Base-by-base conservation (phyloP, 208 protist species). In the Leishmania lainsoni region DNA sequence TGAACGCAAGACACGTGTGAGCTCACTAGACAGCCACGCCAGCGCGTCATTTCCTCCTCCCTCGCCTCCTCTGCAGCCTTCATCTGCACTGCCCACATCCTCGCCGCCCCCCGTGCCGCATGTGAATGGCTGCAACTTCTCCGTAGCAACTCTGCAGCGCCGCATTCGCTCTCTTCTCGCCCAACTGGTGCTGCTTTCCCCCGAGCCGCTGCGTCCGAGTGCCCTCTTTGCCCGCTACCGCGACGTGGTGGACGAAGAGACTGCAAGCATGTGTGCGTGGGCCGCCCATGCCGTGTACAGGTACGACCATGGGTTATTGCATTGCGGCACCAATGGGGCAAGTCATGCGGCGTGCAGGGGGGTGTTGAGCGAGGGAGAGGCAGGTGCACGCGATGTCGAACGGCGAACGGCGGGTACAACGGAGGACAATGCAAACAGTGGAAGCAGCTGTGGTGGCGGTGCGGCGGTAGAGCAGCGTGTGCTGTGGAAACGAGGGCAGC, bases 101-200 rank as follows among this genome's bases (percentile, higher is more conserved):
- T 74, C 70, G 48, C 70, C 70, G 48, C n/a, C 74, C 26, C 39
- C 48, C 3, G 17, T 65, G 26, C 66, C 74, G 6, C 9, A 68
- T 26, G 17, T 48, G 32, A 26, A 52, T 4, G 42, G 56, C 51
- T 22, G 58, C 32, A 39, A 39, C 58, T 16, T 66, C 54, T 69
- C 74, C 20, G 56, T 68, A 9, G 6, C 51, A 42, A 58, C 29
- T 2, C 59, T 88, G 29, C 84, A 86, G 17, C 58, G 72, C 59
- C 83, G 86, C 51, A 87, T 93, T 52, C 83, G 90, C 17, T 82
- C 87, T 49, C 48, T 84, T 5, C 76, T 93, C 42, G 81, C 90
- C 20, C 86, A 88, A 69, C 75, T 88, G 0, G 72, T 93, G 20
- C 83, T 93, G 5, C 83, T 91, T 3, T 85, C 88, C n/a, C 54